These are phyloP conservation scores for Oryza nivara DNA, from an alignment of 176 grass and related monocot species.

Conservation along the genomic window DNA sequence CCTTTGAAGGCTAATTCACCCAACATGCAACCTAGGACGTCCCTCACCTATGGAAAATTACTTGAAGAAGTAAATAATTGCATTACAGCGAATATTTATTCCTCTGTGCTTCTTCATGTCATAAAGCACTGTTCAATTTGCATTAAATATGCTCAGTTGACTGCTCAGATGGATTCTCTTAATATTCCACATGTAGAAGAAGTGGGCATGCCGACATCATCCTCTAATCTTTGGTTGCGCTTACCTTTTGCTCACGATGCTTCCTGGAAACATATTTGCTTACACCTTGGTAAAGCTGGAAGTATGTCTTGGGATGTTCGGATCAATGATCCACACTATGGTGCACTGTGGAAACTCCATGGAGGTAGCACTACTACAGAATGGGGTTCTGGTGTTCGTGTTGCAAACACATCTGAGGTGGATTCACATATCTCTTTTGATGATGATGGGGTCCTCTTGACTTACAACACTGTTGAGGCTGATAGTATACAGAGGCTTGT, in stretches of 20 bases:
- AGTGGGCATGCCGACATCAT: constrained; percentile 57
- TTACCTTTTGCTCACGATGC: constrained; percentile 70
- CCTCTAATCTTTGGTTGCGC: constrained; percentile 82
- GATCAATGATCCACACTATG: constrained; percentile 79
- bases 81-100: constrained; percentile 67
- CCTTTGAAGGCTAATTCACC: constrained; percentile 43
- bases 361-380: constrained; percentile 60
- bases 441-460: constrained; percentile 69
- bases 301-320: constrained; percentile 89
- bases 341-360: constrained; percentile 71
- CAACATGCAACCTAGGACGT: constrained; percentile 29
- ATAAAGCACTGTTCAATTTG: constrained; percentile 79
- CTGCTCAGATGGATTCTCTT: constrained; percentile 84
- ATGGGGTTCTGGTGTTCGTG: constrained; percentile 76
- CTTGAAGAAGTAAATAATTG: constrained; percentile 63
- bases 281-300: constrained; percentile 78
- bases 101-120: constrained; percentile 80
- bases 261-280: constrained; percentile 80
- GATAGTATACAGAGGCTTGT: constrained; percentile 81
- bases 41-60: constrained; percentile 64
- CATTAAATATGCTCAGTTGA: constrained; percentile 94
- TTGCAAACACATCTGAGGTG: constrained; percentile 75
- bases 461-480: constrained; percentile 79
- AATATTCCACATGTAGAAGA: constrained; percentile 89
- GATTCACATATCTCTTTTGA: constrained; percentile 93